Base-by-base conservation (phyloP, 352 stramenopile species). In the Phytopythium montanum region DNA sequence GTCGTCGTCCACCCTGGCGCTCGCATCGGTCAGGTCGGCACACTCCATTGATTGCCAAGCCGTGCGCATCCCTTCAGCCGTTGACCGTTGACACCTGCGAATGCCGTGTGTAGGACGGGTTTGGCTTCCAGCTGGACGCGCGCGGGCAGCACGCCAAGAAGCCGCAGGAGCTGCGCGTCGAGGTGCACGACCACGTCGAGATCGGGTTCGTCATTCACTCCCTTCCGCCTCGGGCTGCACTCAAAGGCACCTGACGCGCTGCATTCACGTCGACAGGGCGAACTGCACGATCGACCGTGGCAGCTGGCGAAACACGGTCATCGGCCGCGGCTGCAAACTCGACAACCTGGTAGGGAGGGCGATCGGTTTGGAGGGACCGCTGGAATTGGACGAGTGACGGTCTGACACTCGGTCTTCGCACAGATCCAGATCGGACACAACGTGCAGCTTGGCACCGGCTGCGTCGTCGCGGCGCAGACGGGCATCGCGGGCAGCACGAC, bases 361-460 rank as follows among this genome's bases (percentile, higher is more conserved):
- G 18, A 21, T 5, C 14, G 16, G 5, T 14, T 41, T 41, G 34
- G 9, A 0, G 9, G 34, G 4, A 3, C 33, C 6, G 5, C 33
- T 38, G 33, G 33, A 5, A n/a, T 21, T 19, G 19, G 38, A 12
- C 0, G 38, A 44, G 38, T 44, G 38, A 16, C 16, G 41, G 18
- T 14, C 39, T 45, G 19, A 45, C 12, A 19, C 39, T 45, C 6
- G 18, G 19, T 5, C 19, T 14, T 12, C 50, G 25, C 34, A 21
- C 52, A 92, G 82, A 94, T 95, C 49, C 85, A 94, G 70, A 86
- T 94, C 52, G 87, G 85, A 3, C 87, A 95, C 71, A 95, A 95
- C 38, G 85, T 94, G 14, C 78, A 93, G 44, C 70, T 95, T 48
- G 87, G 85, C 36, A 44, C 48, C 5, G 74, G 74, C 13, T 94